phyloP scores from a whole-genome alignment of 805 yeast genomes.

The Komagataella phaffii region DNA sequence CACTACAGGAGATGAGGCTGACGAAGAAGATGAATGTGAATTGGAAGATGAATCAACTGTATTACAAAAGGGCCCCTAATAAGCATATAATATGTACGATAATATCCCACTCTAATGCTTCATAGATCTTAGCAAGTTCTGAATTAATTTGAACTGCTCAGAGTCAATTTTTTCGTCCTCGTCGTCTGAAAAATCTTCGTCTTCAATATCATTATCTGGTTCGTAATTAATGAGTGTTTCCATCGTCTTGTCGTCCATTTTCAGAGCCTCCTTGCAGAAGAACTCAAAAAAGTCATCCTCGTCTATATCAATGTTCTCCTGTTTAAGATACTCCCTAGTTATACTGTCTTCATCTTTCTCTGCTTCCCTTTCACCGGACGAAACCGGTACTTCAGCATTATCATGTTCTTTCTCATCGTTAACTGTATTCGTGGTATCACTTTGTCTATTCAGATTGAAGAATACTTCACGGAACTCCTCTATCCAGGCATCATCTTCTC shows the following conservation, averaged over 20 bases:
- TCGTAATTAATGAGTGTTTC: conserved; percentile 17
- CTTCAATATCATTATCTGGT: neutral
- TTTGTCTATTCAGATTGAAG: neutral
- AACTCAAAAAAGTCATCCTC: conserved; percentile 64
- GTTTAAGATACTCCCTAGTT: conserved; percentile 11
- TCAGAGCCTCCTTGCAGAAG: conserved; percentile 40
- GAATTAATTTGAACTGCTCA: neutral
- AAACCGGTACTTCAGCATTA: neutral
- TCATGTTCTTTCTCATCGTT: neutral
- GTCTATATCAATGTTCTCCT: conserved; percentile 30
- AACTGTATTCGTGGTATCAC: neutral
- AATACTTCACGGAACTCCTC: neutral
- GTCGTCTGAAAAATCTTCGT: neutral
- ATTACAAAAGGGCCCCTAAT: neutral
- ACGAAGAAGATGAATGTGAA: neutral
- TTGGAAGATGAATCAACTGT: neutral
- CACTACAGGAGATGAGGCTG: neutral
- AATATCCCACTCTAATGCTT: neutral
- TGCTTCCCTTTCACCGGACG: neutral
- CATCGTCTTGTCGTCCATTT: conserved; percentile 31
- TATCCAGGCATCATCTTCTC: neutral
- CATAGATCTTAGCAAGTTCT: neutral
- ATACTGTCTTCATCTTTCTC: neutral
- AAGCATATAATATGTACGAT: neutral
- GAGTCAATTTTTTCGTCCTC: neutral